Evolutionary conservation across 495 filamentous ascomycete genomes (phyloP).

Genomic region (Rhypophila decipiens): DNA sequence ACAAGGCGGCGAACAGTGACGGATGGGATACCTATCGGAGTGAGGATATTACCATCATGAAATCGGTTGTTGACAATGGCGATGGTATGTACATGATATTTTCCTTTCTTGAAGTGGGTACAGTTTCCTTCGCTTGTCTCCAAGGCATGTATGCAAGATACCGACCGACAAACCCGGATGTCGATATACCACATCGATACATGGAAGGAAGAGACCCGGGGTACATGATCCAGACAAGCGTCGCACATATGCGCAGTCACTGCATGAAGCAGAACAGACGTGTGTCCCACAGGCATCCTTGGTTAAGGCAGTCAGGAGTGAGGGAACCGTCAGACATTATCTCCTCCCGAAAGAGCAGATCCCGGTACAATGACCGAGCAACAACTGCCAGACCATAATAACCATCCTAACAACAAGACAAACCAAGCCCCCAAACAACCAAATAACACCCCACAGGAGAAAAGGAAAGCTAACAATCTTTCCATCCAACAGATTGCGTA

Average conservation of each 20-base stretch:
- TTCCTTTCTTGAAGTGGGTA: neutral
- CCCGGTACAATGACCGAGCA: neutral
- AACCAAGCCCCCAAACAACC: no score
- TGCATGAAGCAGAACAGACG: no score
- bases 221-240: no score
- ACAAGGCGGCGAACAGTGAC: slow-evolving; percentile 58
- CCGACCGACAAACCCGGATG: neutral
- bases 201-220: no score
- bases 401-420: no score
- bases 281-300: no score
- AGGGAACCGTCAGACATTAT: no score
- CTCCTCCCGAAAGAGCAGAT: no score
- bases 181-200: neutral
- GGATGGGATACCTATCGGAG: slow-evolving; percentile 67
- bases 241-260: no score
- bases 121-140: neutral
- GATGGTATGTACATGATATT: slow-evolving; percentile 34
- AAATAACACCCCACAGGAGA: no score
- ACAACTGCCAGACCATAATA: neutral
- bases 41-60: slow-evolving; percentile 57
- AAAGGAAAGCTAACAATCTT: no score
- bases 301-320: no score
- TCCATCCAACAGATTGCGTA: slow-evolving; percentile 61
- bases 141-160: neutral
- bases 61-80: slow-evolving; percentile 62